Base-by-base conservation (phyloP, 345 rosid species). In the Euphorbia pulcherrima region DNA sequence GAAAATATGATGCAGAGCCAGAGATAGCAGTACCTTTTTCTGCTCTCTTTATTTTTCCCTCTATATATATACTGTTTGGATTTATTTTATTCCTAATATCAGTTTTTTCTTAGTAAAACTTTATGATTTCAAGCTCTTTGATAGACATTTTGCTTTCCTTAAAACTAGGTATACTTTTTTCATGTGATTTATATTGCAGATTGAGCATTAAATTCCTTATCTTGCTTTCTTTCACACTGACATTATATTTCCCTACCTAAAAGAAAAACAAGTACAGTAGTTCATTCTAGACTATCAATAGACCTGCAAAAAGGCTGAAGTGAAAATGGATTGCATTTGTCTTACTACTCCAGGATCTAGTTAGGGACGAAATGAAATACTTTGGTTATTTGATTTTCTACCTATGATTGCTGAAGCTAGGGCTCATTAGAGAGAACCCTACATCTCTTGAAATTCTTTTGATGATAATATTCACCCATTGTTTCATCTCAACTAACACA, bases 1-100 rank as follows among this genome's bases (percentile, higher is more conserved):
- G 98, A 83, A 93, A 93, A 82, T 87, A 84, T 68, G 97, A 86
- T 75, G 96, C 94, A 21, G 73, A 86, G 69, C 80, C 80, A 69
- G 88, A 87, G 81, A 93, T 93, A 58, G 85, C 56, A 74, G 98
- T 93, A 86, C 35, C 20, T 46, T 57, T 44, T n/a, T 8, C 39
- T 41, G 27, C 55, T 44, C n/a, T 27, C 20, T 60, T 23, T 6
- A 20, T 52, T 59, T 52, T 20, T 59, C 39, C 24, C 40, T 20
- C 17, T 66, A 18, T 30, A 18, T 26, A 21, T 56, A 21, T 56
- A 47, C 17, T 53, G 23, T 16, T 56, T 10, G 20, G 13, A 16
- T 8, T 61, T n/a, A 16, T 21, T 20, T 52, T 51, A 26, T 18
- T 37, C 28, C 55, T 9, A 23, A 26, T 6, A 8, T 54, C n/a